Percentiles rank a stretch among this genome's conserved stretches.
These are phyloP conservation scores for Phyllosticta ampelicida DNA, from an alignment of 2,329 filamentous ascomycete genomes.

Conservation along the genomic window DNA sequence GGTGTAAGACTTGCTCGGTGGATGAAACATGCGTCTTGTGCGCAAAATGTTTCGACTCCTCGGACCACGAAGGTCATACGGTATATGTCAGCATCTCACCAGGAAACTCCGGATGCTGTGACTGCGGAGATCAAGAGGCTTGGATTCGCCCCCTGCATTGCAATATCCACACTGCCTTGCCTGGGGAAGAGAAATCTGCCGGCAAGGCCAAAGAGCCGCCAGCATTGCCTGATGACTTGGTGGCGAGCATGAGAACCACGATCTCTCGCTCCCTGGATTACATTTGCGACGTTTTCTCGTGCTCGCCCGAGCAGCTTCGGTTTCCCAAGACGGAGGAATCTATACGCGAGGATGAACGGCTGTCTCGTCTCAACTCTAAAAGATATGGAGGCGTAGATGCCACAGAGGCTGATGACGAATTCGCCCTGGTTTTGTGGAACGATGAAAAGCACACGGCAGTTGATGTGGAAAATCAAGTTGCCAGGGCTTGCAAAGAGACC, in stretches of 20 bases:
- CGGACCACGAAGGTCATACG: slow-evolving; percentile 87
- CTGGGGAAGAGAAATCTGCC: slow-evolving; percentile 28
- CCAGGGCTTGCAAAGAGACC: slow-evolving; percentile 71
- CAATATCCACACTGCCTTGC: slow-evolving; percentile 70
- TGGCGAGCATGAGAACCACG: slow-evolving; percentile 71
- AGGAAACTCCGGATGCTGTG: slow-evolving; percentile 91
- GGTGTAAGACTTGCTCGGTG: slow-evolving; percentile 84
- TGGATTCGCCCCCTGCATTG: slow-evolving; percentile 84
- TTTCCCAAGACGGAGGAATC: slow-evolving; percentile 72
- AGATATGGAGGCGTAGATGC: slow-evolving; percentile 57
- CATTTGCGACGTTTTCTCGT: slow-evolving; percentile 95
- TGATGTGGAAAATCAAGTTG: slow-evolving; percentile 83
- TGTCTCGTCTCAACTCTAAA: slow-evolving; percentile 63
- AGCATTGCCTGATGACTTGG: slow-evolving; percentile 60
- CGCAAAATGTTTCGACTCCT: slow-evolving; percentile 87
- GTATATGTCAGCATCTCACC: slow-evolving; percentile 80
- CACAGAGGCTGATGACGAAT: slow-evolving; percentile 57
- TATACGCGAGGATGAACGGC: slow-evolving; percentile 69
- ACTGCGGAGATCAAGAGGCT: slow-evolving; percentile 91
- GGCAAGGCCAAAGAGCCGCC: slow-evolving; percentile 48
- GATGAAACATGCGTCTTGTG: slow-evolving; percentile 96
- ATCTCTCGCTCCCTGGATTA: slow-evolving; percentile 82
- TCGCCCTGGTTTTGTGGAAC: slow-evolving; percentile 85
- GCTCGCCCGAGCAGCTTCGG: slow-evolving; percentile 88
- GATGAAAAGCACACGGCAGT: slow-evolving; percentile 96